These are phyloP conservation scores for Wickerhamiella brachini DNA, from an alignment of 805 yeast species.

Conservation along the genomic window DNA sequence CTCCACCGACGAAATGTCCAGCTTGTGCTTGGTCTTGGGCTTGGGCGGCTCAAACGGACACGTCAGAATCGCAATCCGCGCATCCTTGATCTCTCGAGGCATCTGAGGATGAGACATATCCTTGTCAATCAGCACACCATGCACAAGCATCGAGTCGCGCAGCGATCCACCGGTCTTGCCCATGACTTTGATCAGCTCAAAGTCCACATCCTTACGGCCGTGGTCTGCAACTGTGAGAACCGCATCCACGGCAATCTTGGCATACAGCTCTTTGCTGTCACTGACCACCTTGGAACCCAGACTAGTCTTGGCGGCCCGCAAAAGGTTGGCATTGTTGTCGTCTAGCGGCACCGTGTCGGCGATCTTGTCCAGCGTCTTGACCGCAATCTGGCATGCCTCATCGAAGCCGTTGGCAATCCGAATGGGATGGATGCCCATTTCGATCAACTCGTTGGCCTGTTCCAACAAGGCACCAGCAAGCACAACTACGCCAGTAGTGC, in stretches of 20 bases:
- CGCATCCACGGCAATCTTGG: constrained; percentile 94
- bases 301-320: constrained; percentile 89
- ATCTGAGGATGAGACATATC: constrained; percentile 98
- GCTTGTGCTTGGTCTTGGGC: constrained; percentile 96
- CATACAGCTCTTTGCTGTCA: constrained; percentile 84
- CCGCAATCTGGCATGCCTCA: constrained; percentile 89
- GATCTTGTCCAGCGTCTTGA: constrained; percentile 54
- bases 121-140: constrained; percentile 88
- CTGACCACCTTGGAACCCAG: constrained; percentile 92
- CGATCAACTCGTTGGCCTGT: constrained; percentile 87
- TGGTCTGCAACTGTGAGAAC: constrained; percentile 85
- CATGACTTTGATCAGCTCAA: constrained; percentile 88
- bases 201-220: constrained; percentile 88
- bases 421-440: constrained; percentile 94
- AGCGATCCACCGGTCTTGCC: constrained; percentile 93
- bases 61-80: constrained; percentile 85
- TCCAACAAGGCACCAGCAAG: constrained; percentile 88
- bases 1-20: constrained; percentile 85
- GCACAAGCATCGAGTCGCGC: constrained; percentile 70
- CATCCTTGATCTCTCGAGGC: constrained; percentile 70
- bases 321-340: constrained; percentile 33
- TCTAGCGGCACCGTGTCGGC: constrained; percentile 56
- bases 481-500: constrained; percentile 98
- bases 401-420: constrained; percentile 95
- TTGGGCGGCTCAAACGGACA: constrained; percentile 99